These are phyloP conservation scores for Microbotryum intermedium DNA, from an alignment of 1,284 basidiomycete genomes.

Conservation along the genomic window DNA sequence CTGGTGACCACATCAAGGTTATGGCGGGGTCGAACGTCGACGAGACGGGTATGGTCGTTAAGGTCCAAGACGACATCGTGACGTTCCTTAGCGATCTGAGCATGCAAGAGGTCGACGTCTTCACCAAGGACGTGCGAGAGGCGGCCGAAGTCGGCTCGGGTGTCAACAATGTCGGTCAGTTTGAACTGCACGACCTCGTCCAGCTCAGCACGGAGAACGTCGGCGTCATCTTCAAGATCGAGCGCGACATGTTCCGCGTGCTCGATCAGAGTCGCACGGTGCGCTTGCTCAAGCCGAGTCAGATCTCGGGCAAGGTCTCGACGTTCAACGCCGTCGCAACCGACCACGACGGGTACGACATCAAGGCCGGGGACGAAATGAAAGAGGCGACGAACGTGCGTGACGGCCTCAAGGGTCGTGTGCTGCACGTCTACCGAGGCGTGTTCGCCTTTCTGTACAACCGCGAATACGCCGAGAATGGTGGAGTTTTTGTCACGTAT, in stretches of 20 bases:
- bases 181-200: slow-evolving; percentile 91
- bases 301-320: slow-evolving; percentile 80
- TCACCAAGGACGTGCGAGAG: slow-evolving; percentile 93
- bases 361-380: slow-evolving; percentile 76
- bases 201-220: slow-evolving; percentile 89
- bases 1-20: slow-evolving; percentile 98
- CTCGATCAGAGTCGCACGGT: slow-evolving; percentile 88
- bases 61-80: slow-evolving; percentile 66
- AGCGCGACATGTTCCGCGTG: slow-evolving; percentile 88
- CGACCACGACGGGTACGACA: slow-evolving; percentile 72
- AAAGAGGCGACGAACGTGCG: slow-evolving; percentile 53
- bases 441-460: slow-evolving; percentile 92
- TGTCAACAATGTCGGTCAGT: slow-evolving; percentile 80
- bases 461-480: slow-evolving; percentile 79
- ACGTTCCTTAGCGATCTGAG: slow-evolving; percentile 97
- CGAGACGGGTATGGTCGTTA: slow-evolving; percentile 92
- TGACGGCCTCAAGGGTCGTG: slow-evolving; percentile 77
- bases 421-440: slow-evolving; percentile 91
- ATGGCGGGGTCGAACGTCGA: slow-evolving; percentile 90
- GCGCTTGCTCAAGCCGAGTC: slow-evolving; percentile 82
- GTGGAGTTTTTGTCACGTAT: slow-evolving; percentile 78
- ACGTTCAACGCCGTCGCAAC: slow-evolving; percentile 77
- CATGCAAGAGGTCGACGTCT: slow-evolving; percentile 91
- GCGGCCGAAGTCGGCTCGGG: slow-evolving; percentile 91
- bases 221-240: slow-evolving; percentile 95